phyloP scores from a whole-genome alignment of 78 protist species.

The Dictyostelium citrinum region DNA sequence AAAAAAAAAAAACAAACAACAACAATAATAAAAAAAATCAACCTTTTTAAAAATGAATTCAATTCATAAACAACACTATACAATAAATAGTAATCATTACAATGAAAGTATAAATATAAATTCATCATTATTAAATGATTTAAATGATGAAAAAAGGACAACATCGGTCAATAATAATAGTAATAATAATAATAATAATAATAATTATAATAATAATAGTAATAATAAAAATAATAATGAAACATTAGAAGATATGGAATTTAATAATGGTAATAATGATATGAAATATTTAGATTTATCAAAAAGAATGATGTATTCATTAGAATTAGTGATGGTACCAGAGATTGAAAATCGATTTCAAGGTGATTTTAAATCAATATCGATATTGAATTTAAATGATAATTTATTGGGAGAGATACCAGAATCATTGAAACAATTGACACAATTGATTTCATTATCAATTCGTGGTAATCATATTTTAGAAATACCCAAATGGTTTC shows the following conservation, averaged over 20 bases:
- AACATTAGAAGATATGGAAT: not conserved
- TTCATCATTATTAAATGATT: not conserved
- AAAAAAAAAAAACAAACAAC: not conserved
- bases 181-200: not conserved
- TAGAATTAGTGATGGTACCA: not conserved
- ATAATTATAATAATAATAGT: not conserved
- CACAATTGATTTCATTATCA: not conserved
- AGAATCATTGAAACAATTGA: not conserved
- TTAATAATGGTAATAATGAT: not conserved
- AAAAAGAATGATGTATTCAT: not conserved
- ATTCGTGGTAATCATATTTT: slow-evolving; percentile 24
- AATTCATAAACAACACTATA: not conserved
- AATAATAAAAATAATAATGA: not conserved
- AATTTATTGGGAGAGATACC: slow-evolving; percentile 70
- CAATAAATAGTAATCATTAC: not conserved
- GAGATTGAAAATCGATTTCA: not conserved
- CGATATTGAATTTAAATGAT: slow-evolving; percentile 16
- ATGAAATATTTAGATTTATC: not conserved
- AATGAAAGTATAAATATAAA: not conserved
- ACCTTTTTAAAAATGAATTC: not conserved
- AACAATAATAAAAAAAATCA: not conserved
- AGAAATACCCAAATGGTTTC: slow-evolving; percentile 62
- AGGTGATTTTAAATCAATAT: not conserved
- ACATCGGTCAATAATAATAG: not conserved
- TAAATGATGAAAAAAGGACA: slow-evolving; percentile 12